These are phyloP conservation scores for Pontederia crassipes DNA, from an alignment of 176 grass and related monocot species.

Conservation along the genomic window DNA sequence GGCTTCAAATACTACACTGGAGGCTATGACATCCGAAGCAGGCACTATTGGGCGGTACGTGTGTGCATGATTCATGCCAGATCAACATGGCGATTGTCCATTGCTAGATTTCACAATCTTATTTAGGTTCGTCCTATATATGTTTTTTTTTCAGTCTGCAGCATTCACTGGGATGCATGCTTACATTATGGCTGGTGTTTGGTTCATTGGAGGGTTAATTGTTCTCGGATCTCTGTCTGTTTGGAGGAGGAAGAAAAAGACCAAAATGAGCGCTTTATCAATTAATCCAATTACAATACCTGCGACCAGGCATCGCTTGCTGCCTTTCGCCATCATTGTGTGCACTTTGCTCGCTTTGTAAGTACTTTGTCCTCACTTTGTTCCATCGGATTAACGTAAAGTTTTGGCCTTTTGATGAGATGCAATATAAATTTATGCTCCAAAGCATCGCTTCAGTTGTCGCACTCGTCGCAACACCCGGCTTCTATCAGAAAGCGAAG, in stretches of 20 bases:
- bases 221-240: background rate
- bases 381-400: background rate
- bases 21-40: conserved; percentile 1
- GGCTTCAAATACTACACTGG: conserved; percentile 1
- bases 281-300: background rate
- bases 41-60: conserved; percentile 8
- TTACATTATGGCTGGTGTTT: background rate
- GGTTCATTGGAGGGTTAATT: background rate
- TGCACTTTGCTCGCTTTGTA: conserved; percentile 2
- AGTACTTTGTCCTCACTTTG: background rate
- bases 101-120: no score
- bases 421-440: background rate
- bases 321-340: conserved; percentile 1
- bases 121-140: background rate
- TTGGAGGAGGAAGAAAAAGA: conserved; percentile 7
- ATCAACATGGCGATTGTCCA: background rate
- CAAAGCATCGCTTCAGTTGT: background rate
- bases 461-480: background rate
- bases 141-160: background rate
- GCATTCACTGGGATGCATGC: conserved; percentile 9
- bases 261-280: background rate
- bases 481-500: conserved; percentile 2
- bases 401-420: background rate
- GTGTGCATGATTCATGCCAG: no score
- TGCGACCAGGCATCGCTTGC: background rate